Percentiles rank a stretch among this genome's conserved stretches.
Evolutionary conservation across 768 basidiomycete genomes (phyloP).

Genomic region (Boletellus ananiceps): DNA sequence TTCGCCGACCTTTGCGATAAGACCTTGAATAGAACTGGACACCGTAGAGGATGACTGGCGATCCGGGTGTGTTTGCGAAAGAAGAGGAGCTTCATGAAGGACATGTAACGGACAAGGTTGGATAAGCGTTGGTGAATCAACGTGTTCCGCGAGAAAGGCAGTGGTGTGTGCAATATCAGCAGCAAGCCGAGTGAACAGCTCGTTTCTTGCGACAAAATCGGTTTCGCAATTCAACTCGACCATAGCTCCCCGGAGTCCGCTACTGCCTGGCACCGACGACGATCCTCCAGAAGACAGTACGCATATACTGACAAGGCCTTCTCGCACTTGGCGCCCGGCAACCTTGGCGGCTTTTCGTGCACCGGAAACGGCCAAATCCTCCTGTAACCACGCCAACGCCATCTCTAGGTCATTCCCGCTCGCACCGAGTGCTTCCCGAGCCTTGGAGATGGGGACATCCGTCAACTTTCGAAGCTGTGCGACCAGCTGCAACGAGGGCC

Average conservation of each 20-base stretch:
- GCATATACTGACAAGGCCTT: conserved; percentile 78
- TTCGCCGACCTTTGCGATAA: conserved; percentile 76
- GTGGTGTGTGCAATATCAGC: conserved; percentile 79
- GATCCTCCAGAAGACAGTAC: conserved; percentile 62
- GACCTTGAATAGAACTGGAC: conserved; percentile 57
- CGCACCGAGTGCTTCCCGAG: conserved; percentile 77
- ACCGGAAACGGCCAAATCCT: conserved; percentile 66
- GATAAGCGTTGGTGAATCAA: conserved; percentile 35
- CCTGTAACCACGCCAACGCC: conserved; percentile 78
- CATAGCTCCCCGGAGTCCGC: conserved; percentile 72
- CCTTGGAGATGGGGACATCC: conserved; percentile 81
- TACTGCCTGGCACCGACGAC: conserved; percentile 32
- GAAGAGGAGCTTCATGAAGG: conserved; percentile 62
- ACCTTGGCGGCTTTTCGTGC: conserved; percentile 82
- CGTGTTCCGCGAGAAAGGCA: conserved; percentile 60
- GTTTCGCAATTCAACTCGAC: conserved; percentile 95
- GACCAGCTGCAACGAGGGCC: conserved; percentile 71
- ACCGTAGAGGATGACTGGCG: conserved; percentile 47
- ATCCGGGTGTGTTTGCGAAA: conserved; percentile 34
- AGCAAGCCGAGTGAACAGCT: conserved; percentile 73
- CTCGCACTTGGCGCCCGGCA: conserved; percentile 62
- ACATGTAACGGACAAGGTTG: conserved; percentile 47
- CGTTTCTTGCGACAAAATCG: conserved; percentile 89
- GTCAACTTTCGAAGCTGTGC: conserved; percentile 80
- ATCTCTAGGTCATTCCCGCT: conserved; percentile 67